A percentile compares a stretch with the other conserved stretches of the same genome.
phyloP scores from a whole-genome alignment of 306 rosid species.

The Leucaena leucocephala region DNA sequence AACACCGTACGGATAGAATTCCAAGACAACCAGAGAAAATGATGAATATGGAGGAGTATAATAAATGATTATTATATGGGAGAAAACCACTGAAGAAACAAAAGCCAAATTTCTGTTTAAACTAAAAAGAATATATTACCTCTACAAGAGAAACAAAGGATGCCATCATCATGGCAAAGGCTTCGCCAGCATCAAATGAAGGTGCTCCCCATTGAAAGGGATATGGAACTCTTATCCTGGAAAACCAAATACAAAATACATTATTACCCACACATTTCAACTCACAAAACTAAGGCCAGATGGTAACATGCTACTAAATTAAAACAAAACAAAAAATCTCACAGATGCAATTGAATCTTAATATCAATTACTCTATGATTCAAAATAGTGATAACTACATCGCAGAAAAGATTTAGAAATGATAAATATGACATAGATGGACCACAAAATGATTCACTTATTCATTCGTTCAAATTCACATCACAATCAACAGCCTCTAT shows the following conservation, averaged over 20 bases:
- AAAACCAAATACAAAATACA: slow-evolving; percentile 43
- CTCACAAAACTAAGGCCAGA: slow-evolving; percentile 27
- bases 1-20: slow-evolving; percentile 13
- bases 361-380: slow-evolving; percentile 18
- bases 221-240: slow-evolving; percentile 96
- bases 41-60: background rate
- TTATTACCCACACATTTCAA: slow-evolving; percentile 26
- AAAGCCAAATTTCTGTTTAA: slow-evolving; percentile 8
- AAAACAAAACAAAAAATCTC: slow-evolving; percentile 13
- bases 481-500: slow-evolving; percentile 24
- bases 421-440: background rate
- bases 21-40: slow-evolving; percentile 12
- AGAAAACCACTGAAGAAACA: slow-evolving; percentile 30
- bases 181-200: slow-evolving; percentile 97
- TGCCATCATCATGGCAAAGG: slow-evolving; percentile 99
- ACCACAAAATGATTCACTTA: slow-evolving; percentile 13
- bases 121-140: slow-evolving; percentile 53
- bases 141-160: slow-evolving; percentile 92
- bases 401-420: slow-evolving; percentile 15
- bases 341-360: slow-evolving; percentile 16
- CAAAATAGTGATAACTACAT: slow-evolving; percentile 12
- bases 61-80: background rate
- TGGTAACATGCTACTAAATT: background rate
- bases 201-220: slow-evolving; percentile 99
- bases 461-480: slow-evolving; percentile 16